Conservation (phyloP, 75 land plant species). For the Azolla pinnata region DNA sequence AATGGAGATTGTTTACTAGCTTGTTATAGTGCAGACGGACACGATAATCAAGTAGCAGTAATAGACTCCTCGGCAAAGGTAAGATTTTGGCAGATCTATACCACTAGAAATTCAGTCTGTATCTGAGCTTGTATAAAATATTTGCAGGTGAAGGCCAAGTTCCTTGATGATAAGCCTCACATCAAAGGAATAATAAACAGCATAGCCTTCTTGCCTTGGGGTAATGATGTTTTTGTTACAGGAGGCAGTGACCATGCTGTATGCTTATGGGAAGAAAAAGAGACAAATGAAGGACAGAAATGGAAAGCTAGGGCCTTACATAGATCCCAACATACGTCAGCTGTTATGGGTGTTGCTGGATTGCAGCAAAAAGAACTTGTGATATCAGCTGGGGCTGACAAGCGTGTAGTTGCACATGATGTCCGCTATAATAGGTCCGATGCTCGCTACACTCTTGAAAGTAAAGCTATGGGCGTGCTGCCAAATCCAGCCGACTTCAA, state of each 20-base stretch:
- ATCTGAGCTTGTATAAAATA: not conserved
- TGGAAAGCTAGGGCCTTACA: slow-evolving; percentile 32
- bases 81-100: not conserved
- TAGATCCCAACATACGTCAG: slow-evolving; percentile 25
- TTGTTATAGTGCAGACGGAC: slow-evolving; percentile 60
- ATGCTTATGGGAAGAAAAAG: slow-evolving; percentile 32
- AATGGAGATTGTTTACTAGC: slow-evolving; percentile 52
- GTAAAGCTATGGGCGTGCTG: slow-evolving; percentile 36
- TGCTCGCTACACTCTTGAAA: slow-evolving; percentile 27
- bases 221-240: slow-evolving; percentile 25
- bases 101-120: not conserved
- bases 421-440: slow-evolving; percentile 9
- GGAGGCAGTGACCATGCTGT: slow-evolving; percentile 36
- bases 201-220: slow-evolving; percentile 35
- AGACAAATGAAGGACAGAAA: slow-evolving; percentile 3
- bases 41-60: slow-evolving; percentile 53
- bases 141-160: slow-evolving; percentile 13
- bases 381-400: slow-evolving; percentile 29
- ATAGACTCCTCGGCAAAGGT: not conserved
- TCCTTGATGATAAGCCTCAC: slow-evolving; percentile 33
- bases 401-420: slow-evolving; percentile 34
- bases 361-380: slow-evolving; percentile 25
- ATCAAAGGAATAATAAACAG: slow-evolving; percentile 26
- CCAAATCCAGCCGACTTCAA: slow-evolving; percentile 35
- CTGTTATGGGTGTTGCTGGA: slow-evolving; percentile 38